Base-by-base conservation (phyloP, 306 rosid species). In the Acacia confusa region DNA sequence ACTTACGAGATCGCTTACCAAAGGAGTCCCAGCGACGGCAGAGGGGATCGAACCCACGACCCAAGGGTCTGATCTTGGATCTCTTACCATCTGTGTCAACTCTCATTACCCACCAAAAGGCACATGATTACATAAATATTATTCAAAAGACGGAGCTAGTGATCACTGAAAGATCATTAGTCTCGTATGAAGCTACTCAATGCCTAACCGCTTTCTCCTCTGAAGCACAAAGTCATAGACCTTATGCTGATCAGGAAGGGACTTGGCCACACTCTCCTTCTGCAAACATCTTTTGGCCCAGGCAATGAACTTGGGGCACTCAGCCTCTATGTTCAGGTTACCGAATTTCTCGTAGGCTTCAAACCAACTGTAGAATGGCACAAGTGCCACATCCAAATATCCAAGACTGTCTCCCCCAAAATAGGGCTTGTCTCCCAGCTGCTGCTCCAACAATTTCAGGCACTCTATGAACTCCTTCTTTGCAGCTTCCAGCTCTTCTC, bases 271-370 rank as follows among this genome's bases (percentile, higher is more conserved):
- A 36, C 84, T 82, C 48, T 86, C 44, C 22, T 27, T 78, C 58
- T 79, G 76, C 77, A 79, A 6, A 55, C 85, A 82, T 53, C 81
- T 85, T 27, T 38, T 82, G 8, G 75, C 83, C 89, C 87, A 83
- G 38, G 53, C 78, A 16, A 80, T 15, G 22, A 86, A 16, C 44
- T 83, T 77, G 34, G 85, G 87, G 25, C 83, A 83, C 78, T 78
- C 76, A 0, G 68, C 53, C 10, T 41, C 79, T 7, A 74, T 40
- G 32, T 79, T 80, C 61, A 83, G 28, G 20, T 74, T 70, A 8
- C 72, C 79, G 40, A 40, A 68, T 1, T 53, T 69, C 58, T 83
- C 79, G 19, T 44, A 78, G 4, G 55, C 34, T 57, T 78, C 67
- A 28, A 85, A 82, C 84, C 86, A 78, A 38, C 72, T 25, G 14